phyloP scores from a whole-genome alignment of 2,329 filamentous ascomycete species.

The Dothideomycetes sp. region DNA sequence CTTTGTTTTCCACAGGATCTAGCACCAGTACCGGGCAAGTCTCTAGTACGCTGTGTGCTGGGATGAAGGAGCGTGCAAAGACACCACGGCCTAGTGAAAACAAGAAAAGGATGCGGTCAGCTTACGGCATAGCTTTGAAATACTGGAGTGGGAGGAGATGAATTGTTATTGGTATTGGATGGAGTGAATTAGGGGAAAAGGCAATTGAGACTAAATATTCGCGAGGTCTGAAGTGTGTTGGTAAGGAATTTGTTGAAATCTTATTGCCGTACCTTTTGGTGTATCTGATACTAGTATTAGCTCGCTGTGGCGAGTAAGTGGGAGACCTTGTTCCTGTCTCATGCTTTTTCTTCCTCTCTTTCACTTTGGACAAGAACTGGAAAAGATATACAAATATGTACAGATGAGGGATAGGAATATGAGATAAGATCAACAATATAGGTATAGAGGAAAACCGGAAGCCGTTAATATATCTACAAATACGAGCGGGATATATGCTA shows the following conservation, averaged over 20 bases:
- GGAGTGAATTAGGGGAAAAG: not conserved
- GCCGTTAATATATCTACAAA: no score
- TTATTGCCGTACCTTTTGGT: conserved; percentile 10
- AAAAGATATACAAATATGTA: not conserved
- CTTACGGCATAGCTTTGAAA: not conserved
- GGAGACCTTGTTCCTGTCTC: not conserved
- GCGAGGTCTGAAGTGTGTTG: not conserved
- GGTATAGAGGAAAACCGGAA: no score
- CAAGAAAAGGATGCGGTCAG: not conserved
- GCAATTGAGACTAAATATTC: not conserved
- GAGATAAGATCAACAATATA: not conserved
- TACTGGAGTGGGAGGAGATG: not conserved
- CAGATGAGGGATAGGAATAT: not conserved
- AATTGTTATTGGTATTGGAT: not conserved
- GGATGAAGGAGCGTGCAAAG: conserved; percentile 36
- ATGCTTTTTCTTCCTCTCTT: not conserved
- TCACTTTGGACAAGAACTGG: not conserved
- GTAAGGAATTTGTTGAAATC: no score
- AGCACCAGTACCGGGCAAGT: conserved; percentile 42
- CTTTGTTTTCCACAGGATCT: conserved; percentile 34
- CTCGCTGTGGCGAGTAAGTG: conserved; percentile 6
- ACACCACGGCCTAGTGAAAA: conserved; percentile 39
- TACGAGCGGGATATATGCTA: no score
- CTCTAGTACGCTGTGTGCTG: conserved; percentile 38
- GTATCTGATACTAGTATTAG: conserved; percentile 10